A percentile compares a stretch with the other conserved stretches of the same genome.
These are phyloP conservation scores for Coffea eugenioides DNA, from an alignment of 257 asterid species.

Conservation along the genomic window DNA sequence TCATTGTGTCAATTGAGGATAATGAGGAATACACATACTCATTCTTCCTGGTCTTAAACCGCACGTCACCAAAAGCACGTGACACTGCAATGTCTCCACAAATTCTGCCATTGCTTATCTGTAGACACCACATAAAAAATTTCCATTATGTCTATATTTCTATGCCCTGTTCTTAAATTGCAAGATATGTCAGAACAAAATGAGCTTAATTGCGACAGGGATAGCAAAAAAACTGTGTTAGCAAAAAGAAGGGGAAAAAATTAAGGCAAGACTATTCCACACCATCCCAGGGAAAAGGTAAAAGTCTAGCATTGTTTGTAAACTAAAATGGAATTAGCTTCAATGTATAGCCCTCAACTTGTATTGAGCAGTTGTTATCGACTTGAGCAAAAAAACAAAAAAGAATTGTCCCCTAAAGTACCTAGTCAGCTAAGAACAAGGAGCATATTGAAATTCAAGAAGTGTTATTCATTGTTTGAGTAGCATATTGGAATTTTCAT, in stretches of 20 bases:
- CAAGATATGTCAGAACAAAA: not conserved
- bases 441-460: not conserved
- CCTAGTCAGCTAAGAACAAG: not conserved
- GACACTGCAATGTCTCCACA: constrained; percentile 95
- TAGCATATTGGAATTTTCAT: not conserved
- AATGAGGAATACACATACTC: constrained; percentile 47
- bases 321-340: not conserved
- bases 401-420: not conserved
- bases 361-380: not conserved
- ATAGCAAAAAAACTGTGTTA: not conserved
- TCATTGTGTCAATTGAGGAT: not conserved
- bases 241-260: not conserved
- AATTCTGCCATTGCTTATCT: constrained; percentile 86
- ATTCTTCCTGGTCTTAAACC: constrained; percentile 77
- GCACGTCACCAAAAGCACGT: constrained; percentile 94
- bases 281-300: not conserved
- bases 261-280: not conserved
- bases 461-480: not conserved
- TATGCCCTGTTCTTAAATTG: not conserved
- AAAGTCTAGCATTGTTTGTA: not conserved
- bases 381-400: not conserved
- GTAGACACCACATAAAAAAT: constrained; percentile 18
- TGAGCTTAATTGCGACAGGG: not conserved
- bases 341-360: not conserved
- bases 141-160: not conserved